Evolutionary conservation across 495 filamentous ascomycete genomes (phyloP).

Genomic region (Penicillium parvum): DNA sequence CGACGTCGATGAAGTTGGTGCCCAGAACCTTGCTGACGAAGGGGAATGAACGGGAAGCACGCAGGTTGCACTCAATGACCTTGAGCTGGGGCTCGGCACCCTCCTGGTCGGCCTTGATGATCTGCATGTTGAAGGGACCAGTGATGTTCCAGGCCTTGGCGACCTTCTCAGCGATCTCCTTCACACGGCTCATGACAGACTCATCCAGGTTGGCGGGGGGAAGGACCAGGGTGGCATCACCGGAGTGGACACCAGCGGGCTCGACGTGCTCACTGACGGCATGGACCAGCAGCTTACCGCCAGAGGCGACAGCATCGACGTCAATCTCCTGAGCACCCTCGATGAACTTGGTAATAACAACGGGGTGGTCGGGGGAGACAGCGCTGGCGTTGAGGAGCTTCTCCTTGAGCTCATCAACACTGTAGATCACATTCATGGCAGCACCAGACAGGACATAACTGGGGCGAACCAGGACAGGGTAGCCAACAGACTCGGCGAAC

Average conservation of each 20-base stretch:
- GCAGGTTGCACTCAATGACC: slow-evolving; percentile 98
- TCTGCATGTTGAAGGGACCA: slow-evolving; percentile 99
- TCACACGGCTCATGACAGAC: slow-evolving; percentile 72
- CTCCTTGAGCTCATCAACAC: slow-evolving; percentile 77
- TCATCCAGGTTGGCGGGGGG: slow-evolving; percentile 76
- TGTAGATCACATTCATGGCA: slow-evolving; percentile 96
- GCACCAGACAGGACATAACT: slow-evolving; percentile 96
- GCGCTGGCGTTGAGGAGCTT: slow-evolving; percentile 85
- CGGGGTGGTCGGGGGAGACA: slow-evolving; percentile 91
- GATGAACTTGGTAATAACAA: slow-evolving; percentile 98
- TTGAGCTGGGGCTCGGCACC: slow-evolving; percentile 73
- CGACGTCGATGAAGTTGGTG: slow-evolving; percentile 95
- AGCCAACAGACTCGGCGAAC: slow-evolving; percentile 80
- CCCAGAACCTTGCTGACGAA: slow-evolving; percentile 97
- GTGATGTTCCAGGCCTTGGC: slow-evolving; percentile 96
- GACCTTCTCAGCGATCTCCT: slow-evolving; percentile 93
- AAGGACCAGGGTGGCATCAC: slow-evolving; percentile 88
- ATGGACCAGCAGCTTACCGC: slow-evolving; percentile 82
- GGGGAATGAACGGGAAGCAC: slow-evolving; percentile 95
- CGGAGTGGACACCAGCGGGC: slow-evolving; percentile 94
- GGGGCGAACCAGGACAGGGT: slow-evolving; percentile 89
- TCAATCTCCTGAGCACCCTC: slow-evolving; percentile 97
- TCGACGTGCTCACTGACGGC: slow-evolving; percentile 96
- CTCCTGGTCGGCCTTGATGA: slow-evolving; percentile 81
- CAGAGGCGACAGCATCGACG: slow-evolving; percentile 88